phyloP scores from a whole-genome alignment of 2,329 filamentous ascomycete genomes.

The Talaromyces sp. region DNA sequence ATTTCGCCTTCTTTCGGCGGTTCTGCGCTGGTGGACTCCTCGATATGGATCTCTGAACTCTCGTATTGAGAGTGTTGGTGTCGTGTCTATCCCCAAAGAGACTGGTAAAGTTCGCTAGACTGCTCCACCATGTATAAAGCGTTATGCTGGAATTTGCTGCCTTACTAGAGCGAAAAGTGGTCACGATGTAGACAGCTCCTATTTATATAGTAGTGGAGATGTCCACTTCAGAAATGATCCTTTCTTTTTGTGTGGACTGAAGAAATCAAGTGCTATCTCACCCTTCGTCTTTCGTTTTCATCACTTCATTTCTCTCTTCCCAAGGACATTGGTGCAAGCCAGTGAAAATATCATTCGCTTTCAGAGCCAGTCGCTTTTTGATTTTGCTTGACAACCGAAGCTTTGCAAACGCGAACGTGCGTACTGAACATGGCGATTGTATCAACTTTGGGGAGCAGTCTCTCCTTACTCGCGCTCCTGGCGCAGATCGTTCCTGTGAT shows the following conservation, averaged over 20 bases:
- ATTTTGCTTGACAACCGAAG: not conserved
- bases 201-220: not conserved
- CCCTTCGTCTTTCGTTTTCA: constrained; percentile 2
- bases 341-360: not conserved
- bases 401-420: not conserved
- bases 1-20: not conserved
- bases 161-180: not conserved
- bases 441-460: not conserved
- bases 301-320: not conserved
- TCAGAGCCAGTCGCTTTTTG: not conserved
- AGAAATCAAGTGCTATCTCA: not conserved
- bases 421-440: not conserved
- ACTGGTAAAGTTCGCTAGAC: not conserved
- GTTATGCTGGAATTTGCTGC: not conserved
- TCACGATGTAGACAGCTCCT: not conserved
- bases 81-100: not conserved
- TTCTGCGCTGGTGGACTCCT: not conserved
- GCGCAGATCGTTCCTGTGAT: not conserved
- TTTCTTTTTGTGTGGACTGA: not conserved
- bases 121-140: too few relatives aligned
- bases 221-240: too few relatives aligned
- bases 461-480: constrained; percentile 7
- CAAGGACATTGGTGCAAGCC: not conserved
- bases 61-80: not conserved
- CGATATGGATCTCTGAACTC: not conserved